Base-by-base conservation (phyloP, 352 stramenopile genomes). In the Poterioochromonas sp. region DNA sequence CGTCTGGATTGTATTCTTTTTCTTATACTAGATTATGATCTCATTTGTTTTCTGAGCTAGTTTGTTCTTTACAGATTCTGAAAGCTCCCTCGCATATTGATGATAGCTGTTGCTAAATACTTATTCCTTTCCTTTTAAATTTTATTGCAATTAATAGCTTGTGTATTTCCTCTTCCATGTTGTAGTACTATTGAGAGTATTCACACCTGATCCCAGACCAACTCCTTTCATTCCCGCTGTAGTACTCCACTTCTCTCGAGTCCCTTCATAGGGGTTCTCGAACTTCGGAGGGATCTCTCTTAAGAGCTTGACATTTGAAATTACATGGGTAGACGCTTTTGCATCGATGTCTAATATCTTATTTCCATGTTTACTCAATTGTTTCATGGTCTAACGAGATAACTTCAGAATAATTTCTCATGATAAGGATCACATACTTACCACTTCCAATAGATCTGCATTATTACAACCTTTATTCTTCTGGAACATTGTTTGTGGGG, bases 151-250 rank as follows among this genome's bases (percentile, higher is more conserved):
- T 71, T 29, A 71, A 47, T 71, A 71, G 8, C 2, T 26, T 26
- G 62, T 71, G 32, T 71, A 71, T 54, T 76, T 76, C 1, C 69
- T 40, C 34, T 64, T 62, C 41, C 69, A 76, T 18, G 44, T 76
- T 40, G 58, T 39, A 29, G 43, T 47, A 35, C 22, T 5, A 29
- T 1, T 0, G 12, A n/a, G n/a, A 18, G 44, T 34, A 11, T 43
- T 49, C 1, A 76, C 69, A 26, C 62, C 0, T 29, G 8, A n/a
- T n/a, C 69, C 69, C 11, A 64, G 11, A 35, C 34, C 5, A 62
- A 43, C 39, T 18, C 69, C 69, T 43, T 34, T 0, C 26, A 76
- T 22, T 43, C 18, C 26, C 5, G 34, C 8, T 15, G 44, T 47
- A 15, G 8, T 22, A 47, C 29, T 76, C 69, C 69, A 76, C 41